Evolutionary conservation across 805 yeast species (phyloP).

Genomic region (Candida anglica): DNA sequence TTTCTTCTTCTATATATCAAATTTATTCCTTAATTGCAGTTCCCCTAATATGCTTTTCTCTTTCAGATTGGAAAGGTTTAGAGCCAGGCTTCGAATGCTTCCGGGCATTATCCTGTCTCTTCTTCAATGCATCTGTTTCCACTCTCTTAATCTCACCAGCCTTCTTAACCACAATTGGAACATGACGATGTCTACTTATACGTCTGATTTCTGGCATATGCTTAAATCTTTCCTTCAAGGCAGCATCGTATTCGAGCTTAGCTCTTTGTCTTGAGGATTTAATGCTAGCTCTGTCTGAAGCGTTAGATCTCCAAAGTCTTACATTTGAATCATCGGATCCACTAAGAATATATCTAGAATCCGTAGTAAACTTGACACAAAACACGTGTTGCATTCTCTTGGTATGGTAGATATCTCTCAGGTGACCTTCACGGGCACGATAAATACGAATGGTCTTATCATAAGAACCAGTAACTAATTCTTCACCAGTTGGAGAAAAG

Average conservation of each 20-base stretch:
- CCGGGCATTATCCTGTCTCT: slow-evolving; percentile 79
- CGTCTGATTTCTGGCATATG: slow-evolving; percentile 95
- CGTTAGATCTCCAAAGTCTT: slow-evolving; percentile 86
- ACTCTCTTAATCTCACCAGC: slow-evolving; percentile 81
- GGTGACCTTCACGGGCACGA: slow-evolving; percentile 77
- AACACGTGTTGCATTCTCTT: slow-evolving; percentile 96
- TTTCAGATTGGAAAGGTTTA: slow-evolving; percentile 61
- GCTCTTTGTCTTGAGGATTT: slow-evolving; percentile 76
- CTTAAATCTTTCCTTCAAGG: slow-evolving; percentile 86
- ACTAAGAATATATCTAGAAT: slow-evolving; percentile 76
- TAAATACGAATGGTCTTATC: slow-evolving; percentile 88
- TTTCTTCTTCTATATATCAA: too few relatives aligned
- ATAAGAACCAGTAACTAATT: slow-evolving; percentile 90
- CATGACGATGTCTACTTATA: slow-evolving; percentile 87
- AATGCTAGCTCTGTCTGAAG: slow-evolving; percentile 78
- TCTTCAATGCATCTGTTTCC: slow-evolving; percentile 70
- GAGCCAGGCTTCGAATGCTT: slow-evolving; percentile 66
- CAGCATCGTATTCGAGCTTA: slow-evolving; percentile 85
- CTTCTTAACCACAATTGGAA: slow-evolving; percentile 82
- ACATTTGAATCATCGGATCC: slow-evolving; percentile 98
- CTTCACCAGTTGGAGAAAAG: slow-evolving; percentile 96
- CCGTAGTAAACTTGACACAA: slow-evolving; percentile 81
- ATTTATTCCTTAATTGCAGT: slow-evolving; percentile 64
- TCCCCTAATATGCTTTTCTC: slow-evolving; percentile 84
- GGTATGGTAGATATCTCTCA: slow-evolving; percentile 93